Conservation (phyloP, 1,284 basidiomycete genomes). For the Wolfiporia cocos region DNA sequence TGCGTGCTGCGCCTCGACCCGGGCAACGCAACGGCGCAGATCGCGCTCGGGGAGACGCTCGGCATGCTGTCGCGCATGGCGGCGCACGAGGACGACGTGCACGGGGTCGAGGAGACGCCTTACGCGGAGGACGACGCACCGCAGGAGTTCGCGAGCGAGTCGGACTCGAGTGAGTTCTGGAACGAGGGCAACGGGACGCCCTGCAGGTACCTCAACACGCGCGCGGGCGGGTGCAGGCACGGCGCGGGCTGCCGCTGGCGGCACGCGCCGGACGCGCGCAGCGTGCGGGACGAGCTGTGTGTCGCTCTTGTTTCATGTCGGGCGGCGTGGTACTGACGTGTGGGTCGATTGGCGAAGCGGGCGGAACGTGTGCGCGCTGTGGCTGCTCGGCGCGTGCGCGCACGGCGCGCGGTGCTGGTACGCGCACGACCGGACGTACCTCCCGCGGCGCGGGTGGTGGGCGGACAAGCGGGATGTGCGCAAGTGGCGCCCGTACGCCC, state of each 20-base stretch:
- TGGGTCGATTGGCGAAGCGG: conserved; percentile 19
- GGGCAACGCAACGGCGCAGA: conserved; percentile 22
- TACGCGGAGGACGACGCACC: conserved; percentile 3
- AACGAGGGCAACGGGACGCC: conserved; percentile 44
- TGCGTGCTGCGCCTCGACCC: conserved; percentile 30
- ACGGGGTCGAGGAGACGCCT: conserved; percentile 28
- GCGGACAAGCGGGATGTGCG: not conserved
- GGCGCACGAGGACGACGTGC: conserved; percentile 6
- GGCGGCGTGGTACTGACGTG: conserved; percentile 1
- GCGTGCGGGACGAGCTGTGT: conserved; percentile 43
- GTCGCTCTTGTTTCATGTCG: conserved; percentile 15
- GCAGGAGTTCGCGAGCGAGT: conserved; percentile 23
- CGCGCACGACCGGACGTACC: conserved; percentile 24
- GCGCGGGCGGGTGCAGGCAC: conserved; percentile 35
- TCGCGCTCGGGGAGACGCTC: conserved; percentile 21
- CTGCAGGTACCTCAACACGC: conserved; percentile 51
- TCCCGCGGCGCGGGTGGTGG: conserved; percentile 27
- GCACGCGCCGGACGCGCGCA: conserved; percentile 46
- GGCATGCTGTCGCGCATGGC: not conserved
- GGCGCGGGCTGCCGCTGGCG: conserved; percentile 36
- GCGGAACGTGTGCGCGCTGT: conserved; percentile 33
- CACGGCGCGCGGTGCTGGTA: conserved; percentile 28
- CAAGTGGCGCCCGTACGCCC: no score
- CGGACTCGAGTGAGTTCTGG: conserved; percentile 42
- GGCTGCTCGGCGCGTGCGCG: conserved; percentile 30